Percentiles rank a stretch among this genome's conserved stretches.
Evolutionary conservation across 2,329 filamentous ascomycete species (phyloP).

Genomic region (Tolypocladium pustulatum): DNA sequence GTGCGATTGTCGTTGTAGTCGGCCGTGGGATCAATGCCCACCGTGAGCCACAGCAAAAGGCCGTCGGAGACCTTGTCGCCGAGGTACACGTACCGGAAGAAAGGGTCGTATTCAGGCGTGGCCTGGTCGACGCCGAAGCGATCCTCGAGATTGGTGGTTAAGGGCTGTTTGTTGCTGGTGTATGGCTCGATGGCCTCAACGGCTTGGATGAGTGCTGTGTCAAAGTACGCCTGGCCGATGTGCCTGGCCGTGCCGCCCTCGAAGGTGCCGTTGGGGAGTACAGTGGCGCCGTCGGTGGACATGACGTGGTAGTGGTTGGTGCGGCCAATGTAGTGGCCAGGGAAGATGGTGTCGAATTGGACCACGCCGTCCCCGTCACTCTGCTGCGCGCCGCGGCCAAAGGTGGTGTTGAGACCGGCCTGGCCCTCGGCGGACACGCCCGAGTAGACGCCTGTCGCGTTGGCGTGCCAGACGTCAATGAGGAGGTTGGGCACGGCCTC

Average conservation of each 20-base stretch:
- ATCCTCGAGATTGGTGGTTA: constrained; percentile 41
- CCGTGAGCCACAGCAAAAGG: constrained; percentile 41
- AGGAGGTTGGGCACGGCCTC: constrained; percentile 26
- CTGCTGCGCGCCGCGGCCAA: constrained; percentile 27
- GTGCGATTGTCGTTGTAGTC: constrained; percentile 1
- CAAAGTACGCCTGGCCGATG: constrained; percentile 51
- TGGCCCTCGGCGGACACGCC: constrained; percentile 26
- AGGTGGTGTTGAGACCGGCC: constrained; percentile 24
- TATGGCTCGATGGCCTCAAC: constrained; percentile 39
- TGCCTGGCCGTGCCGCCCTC: constrained; percentile 39
- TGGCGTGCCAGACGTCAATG: constrained; percentile 34
- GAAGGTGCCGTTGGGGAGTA: constrained; percentile 40
- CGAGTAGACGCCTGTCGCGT: constrained; percentile 33
- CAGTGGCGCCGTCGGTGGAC: constrained; percentile 16
- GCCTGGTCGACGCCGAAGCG: constrained; percentile 28
- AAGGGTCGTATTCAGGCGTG: constrained; percentile 42
- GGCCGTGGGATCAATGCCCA: constrained; percentile 31
- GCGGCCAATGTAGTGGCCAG: constrained; percentile 30
- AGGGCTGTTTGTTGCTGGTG: constrained; percentile 26
- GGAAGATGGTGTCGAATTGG: constrained; percentile 31
- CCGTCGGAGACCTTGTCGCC: constrained; percentile 41
- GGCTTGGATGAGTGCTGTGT: constrained; percentile 37
- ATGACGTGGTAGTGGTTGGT: constrained; percentile 29
- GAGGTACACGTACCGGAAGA: constrained; percentile 46
- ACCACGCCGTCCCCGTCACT: constrained; percentile 28